Base-by-base conservation (phyloP, 331 rosid genomes). In the Ulmus americana region DNA sequence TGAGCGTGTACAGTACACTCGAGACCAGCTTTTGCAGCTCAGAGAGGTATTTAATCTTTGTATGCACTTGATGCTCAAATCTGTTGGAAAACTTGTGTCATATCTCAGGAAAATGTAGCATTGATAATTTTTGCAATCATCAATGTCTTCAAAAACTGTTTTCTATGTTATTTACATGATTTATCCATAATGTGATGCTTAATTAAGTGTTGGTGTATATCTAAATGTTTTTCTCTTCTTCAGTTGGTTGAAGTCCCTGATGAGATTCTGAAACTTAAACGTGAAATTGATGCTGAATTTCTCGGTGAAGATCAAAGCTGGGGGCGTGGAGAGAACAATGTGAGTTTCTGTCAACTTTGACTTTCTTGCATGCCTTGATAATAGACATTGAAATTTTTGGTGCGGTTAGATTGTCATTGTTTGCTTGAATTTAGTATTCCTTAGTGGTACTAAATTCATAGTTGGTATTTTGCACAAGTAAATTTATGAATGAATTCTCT, bases 281-380 rank as follows among this genome's bases (percentile, higher is more conserved):
- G 76, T 61, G 97, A 90, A 16, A 77, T 90, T 50, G 96, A 90
- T 12, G 77, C 82, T 59, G 99, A 94, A 60, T 70, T 94, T 71
- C 78, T 85, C 64, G 95, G 84, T 53, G 99, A 87, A 76, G 95
- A 81, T 69, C 96, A 81, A 80, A 86, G 61, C 55, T 94, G 99
- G 97, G 78, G 75, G 15, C 99, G 72, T 74, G 59, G 63, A 45
- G 99, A 94, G 65, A 80, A 56, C 76, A 94, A 66, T 9, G 99
- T 94, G 78, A 79, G 85, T 73, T 57, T 73, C 38, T 61, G 39
- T 72, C 61, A 8, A 44, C 50, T 59, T 11, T 20, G 22, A 2
- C 22, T 9, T 20, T 22, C 2, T 39, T 54, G 15, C 54, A 13
- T 49, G 22, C 18, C n/a, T 18, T 49, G 6, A 6, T 13, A n/a